These are phyloP conservation scores for Sabuloglossum arenarium DNA, from an alignment of 495 filamentous ascomycete species.

Conservation along the genomic window DNA sequence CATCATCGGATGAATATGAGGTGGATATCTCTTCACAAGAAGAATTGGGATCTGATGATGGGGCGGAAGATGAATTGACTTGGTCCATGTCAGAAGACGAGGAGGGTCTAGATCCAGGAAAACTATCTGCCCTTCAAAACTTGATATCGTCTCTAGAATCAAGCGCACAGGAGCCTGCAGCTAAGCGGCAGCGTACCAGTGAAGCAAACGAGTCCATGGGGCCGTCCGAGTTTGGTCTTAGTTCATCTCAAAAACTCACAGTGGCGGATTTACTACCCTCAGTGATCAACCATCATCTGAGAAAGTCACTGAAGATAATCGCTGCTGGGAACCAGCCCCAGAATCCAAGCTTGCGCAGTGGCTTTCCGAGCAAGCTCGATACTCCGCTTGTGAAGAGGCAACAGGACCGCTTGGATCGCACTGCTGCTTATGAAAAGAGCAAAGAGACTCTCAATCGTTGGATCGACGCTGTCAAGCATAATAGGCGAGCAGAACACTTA, in stretches of 20 bases:
- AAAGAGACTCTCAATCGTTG: conserved; percentile 79
- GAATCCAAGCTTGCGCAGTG: conserved; percentile 22
- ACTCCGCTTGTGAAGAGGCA: conserved; percentile 76
- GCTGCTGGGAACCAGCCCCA: conserved; percentile 31
- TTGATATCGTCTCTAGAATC: conserved; percentile 49
- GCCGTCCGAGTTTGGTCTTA: conserved; percentile 36
- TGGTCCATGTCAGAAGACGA: conserved; percentile 38
- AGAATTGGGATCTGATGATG: conserved; percentile 24
- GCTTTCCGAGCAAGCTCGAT: conserved; percentile 51
- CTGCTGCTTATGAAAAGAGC: conserved; percentile 71
- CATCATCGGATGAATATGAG: conserved; percentile 17
- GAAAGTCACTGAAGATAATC: conserved; percentile 56
- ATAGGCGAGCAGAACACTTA: conserved; percentile 78
- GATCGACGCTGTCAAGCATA: conserved; percentile 86
- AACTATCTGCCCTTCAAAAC: conserved; percentile 41
- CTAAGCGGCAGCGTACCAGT: conserved; percentile 12
- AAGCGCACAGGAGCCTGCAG: conserved; percentile 10
- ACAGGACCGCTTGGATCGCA: conserved; percentile 71
- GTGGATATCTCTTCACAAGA: conserved; percentile 19
- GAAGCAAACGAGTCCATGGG: conserved; percentile 28
- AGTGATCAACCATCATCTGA: conserved; percentile 52
- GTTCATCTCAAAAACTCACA: conserved; percentile 50
- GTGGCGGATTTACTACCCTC: conserved; percentile 55
- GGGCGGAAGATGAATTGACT: conserved; percentile 26
- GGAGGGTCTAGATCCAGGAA: conserved; percentile 27